Conservation (phyloP, 1,139 yeast species). For the Pichia sp. region DNA sequence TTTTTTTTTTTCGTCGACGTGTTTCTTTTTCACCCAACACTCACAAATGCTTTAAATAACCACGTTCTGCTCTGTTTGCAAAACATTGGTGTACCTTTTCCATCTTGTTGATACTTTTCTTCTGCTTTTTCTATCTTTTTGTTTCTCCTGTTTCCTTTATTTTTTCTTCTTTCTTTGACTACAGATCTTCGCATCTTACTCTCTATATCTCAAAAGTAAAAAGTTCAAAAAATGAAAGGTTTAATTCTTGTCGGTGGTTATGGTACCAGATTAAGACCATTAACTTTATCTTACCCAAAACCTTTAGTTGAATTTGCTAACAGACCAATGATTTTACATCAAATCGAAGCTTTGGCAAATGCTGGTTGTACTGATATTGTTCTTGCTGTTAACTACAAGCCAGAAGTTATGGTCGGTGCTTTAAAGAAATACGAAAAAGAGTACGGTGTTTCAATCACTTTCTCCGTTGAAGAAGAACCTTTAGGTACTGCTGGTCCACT, state of each 20-base stretch:
- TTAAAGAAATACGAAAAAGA: conserved; percentile 89
- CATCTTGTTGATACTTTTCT: neutral
- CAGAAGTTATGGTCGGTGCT: conserved; percentile 97
- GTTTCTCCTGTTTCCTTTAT: neutral
- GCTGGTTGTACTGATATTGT: conserved; percentile 99
- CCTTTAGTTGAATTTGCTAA: conserved; percentile 98
- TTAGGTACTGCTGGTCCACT: conserved; percentile 99
- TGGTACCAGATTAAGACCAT: conserved; percentile 99
- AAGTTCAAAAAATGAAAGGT: conserved; percentile 97
- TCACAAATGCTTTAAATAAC: neutral
- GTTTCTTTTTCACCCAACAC: neutral
- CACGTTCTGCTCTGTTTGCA: neutral
- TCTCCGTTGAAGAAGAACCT: conserved; percentile 98
- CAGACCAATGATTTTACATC: conserved; percentile 96
- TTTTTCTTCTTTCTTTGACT: conserved; percentile 13
- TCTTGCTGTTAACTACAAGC: conserved; percentile 97
- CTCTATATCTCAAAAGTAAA: neutral
- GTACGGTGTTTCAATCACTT: conserved; percentile 91
- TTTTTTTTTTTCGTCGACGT: neutral
- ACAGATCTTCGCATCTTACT: neutral
- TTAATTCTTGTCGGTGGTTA: conserved; percentile 98
- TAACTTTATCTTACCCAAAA: conserved; percentile 94
- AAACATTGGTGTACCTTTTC: neutral
- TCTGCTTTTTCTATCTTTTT: neutral
- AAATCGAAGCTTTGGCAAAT: conserved; percentile 93